Percentiles rank a stretch among this genome's conserved stretches.
Conservation (phyloP, 2,329 filamentous ascomycete genomes). For the Sclerotinia subarctica region DNA sequence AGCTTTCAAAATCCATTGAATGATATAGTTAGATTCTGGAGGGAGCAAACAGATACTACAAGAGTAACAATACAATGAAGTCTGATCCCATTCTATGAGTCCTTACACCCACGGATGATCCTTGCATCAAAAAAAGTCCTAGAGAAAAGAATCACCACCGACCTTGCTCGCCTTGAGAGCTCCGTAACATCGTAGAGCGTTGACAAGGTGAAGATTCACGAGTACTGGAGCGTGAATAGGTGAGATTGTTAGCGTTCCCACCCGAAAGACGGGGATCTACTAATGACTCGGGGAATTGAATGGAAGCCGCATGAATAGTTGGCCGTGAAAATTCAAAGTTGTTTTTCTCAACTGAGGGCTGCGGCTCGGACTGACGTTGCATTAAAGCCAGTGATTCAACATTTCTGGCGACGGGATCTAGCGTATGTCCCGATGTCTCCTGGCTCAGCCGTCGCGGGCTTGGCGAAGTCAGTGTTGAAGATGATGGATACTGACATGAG, state of each 20-base stretch:
- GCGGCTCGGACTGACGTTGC: background rate
- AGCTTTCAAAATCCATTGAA: no score
- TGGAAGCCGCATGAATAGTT: background rate
- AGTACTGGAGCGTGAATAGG: background rate
- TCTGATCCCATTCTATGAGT: no score
- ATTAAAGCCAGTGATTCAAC: background rate
- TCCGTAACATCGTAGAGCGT: constrained; percentile 1
- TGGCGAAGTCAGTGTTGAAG: background rate
- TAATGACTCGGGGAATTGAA: background rate
- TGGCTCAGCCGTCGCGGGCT: background rate
- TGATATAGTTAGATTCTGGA: no score
- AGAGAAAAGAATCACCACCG: background rate
- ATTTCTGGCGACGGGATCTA: background rate
- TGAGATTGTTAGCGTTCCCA: background rate
- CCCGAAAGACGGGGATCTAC: background rate
- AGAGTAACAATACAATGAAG: no score
- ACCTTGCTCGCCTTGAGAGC: constrained; percentile 15
- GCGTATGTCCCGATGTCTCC: background rate
- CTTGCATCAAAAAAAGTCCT: background rate
- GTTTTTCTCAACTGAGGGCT: background rate
- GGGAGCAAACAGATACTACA: no score
- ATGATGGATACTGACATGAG: constrained; percentile 5
- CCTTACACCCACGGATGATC: background rate
- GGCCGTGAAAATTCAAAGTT: background rate
- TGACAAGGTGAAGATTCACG: constrained; percentile 9